Base-by-base conservation (phyloP, 2,329 filamentous ascomycete species). In the Neoscytalidium dimidiatum region DNA sequence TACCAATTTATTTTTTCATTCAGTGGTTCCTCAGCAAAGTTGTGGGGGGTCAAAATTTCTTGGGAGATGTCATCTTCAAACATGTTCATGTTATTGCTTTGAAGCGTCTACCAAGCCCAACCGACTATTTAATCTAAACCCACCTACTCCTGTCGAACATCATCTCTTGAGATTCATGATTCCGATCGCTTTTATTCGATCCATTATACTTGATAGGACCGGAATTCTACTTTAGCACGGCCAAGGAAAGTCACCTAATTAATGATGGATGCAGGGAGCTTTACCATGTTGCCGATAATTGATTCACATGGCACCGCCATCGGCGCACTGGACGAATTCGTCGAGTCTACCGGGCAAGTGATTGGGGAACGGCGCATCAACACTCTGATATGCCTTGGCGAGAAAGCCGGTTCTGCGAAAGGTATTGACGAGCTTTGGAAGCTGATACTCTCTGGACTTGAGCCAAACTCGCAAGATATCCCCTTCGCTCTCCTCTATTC, bases 321-420 rank as follows among this genome's bases (percentile, higher is more conserved):
- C n/a, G 64, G 64, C 14, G 64, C 57, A 3, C 26, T 66, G 3
- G 64, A 66, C 14, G 64, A 66, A 19, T 66, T 66, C 23, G 56
- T 35, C 19, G 64, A 66, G 35, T 33, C 58, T 7, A 66, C 64
- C 3, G 38, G n/a, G 4, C 21, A 61, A 28, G 64, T 66, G 3
- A 62, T 66, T 21, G 58, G 33, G 23, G 64, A 63, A 3, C 44
- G 64, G 17, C 56, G 64, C 9, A 53, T 66, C 14, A 62, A 43
- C n/a, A 63, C 58, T 1, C 43, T 66, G 13, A 56, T 66, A 17
- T 19, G 38, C 13, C 48, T 66, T 8, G 64, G 58, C 8, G 64
- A 66, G 29, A 62, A 62, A 14, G 49, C 64, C 3, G n/a, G 58
- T n/a, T 31, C 57, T 11, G 56, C 58, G 5, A 57, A 31, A 7